phyloP scores from a whole-genome alignment of 805 yeast species.

The Sungouiozyma intestinalis region DNA sequence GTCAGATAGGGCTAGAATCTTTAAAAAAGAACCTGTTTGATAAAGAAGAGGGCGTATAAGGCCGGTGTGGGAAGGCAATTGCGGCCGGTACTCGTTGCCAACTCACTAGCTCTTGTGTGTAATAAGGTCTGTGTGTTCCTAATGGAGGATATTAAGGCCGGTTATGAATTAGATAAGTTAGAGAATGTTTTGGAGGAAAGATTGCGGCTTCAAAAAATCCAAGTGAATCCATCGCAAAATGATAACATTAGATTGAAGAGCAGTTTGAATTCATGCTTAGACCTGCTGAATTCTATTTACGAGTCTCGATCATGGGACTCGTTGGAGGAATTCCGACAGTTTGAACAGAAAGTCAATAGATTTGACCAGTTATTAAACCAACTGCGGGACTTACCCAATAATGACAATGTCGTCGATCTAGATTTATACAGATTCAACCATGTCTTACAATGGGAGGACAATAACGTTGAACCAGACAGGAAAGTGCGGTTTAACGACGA shows the following conservation, averaged over 20 bases:
- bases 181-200: conserved; percentile 24
- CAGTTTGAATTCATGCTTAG: conserved; percentile 14
- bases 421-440: conserved; percentile 3
- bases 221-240: conserved; percentile 17
- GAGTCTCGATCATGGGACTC: conserved; percentile 3
- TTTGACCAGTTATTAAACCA: conserved; percentile 12
- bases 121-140: too few species aligned
- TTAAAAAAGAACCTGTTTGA: too few species aligned
- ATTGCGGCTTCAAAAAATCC: conserved; percentile 11
- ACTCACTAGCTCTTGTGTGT: too few species aligned
- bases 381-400: conserved; percentile 10
- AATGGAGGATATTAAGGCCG: conserved; percentile 17
- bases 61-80: too few species aligned
- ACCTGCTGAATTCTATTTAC: conserved; percentile 8
- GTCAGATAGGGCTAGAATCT: neutral
- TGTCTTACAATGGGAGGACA: neutral
- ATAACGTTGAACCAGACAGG: neutral
- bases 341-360: conserved; percentile 3
- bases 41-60: too few species aligned
- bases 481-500: conserved; percentile 11
- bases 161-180: conserved; percentile 22
- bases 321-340: conserved; percentile 3
- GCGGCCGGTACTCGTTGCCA: too few species aligned
- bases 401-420: conserved; percentile 4
- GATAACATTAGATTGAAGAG: conserved; percentile 17